Evolutionary conservation across 805 yeast genomes (phyloP).

Genomic region (Debaryomyces castellii): DNA sequence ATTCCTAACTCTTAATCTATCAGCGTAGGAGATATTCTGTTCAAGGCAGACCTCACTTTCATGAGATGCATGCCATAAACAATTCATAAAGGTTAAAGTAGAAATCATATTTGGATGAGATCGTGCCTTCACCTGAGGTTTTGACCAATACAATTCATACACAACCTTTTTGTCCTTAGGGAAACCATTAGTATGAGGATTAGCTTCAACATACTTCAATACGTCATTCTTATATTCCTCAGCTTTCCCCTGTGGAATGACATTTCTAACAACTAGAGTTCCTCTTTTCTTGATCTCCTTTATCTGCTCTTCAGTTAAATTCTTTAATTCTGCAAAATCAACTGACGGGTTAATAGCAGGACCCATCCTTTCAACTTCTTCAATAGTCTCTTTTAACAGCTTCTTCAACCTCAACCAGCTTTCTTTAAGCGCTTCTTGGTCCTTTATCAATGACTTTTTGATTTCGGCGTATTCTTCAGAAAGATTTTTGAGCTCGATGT

Average conservation of each 20-base stretch:
- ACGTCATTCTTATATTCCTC: slow-evolving; percentile 18
- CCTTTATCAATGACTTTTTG: slow-evolving; percentile 3
- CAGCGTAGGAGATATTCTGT: slow-evolving; percentile 40
- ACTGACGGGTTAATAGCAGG: slow-evolving; percentile 20
- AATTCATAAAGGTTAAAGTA: slow-evolving; percentile 23
- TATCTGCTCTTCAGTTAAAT: neutral
- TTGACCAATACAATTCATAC: slow-evolving; percentile 39
- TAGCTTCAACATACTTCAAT: slow-evolving; percentile 20
- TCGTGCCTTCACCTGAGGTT: slow-evolving; percentile 37
- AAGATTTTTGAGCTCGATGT: slow-evolving; percentile 1
- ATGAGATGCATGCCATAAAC: slow-evolving; percentile 28
- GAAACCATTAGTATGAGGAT: slow-evolving; percentile 27
- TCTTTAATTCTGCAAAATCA: slow-evolving; percentile 15
- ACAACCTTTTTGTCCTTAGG: slow-evolving; percentile 22
- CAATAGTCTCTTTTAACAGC: slow-evolving; percentile 19
- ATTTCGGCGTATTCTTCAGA: slow-evolving; percentile 3
- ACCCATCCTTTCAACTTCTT: slow-evolving; percentile 18
- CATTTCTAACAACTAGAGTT: slow-evolving; percentile 27
- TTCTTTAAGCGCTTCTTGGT: slow-evolving; percentile 2
- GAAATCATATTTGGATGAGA: slow-evolving; percentile 33
- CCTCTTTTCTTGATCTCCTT: slow-evolving; percentile 16
- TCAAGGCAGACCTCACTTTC: slow-evolving; percentile 25
- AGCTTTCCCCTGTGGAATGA: slow-evolving; percentile 24
- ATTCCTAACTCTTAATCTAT: slow-evolving; percentile 38
- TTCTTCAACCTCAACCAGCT: slow-evolving; percentile 26